Base-by-base conservation (phyloP, 352 stramenopile genomes). In the Phytophthora fragariaefolia region DNA sequence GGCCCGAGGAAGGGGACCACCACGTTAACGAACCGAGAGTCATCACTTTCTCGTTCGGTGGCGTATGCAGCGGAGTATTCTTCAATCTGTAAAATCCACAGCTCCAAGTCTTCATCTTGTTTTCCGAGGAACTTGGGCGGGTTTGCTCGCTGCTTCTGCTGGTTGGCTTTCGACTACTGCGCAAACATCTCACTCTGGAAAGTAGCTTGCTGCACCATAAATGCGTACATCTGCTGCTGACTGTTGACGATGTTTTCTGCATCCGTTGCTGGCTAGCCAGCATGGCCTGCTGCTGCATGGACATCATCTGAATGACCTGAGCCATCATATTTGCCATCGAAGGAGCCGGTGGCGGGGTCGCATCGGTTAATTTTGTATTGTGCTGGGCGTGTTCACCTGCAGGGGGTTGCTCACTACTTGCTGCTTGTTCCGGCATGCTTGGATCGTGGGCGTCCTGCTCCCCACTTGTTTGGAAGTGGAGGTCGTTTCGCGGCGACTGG, bases 1-100 rank as follows among this genome's bases (percentile, higher is more conserved):
- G 58, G 2, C 28, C 58, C 58, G 6, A 68, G 49, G 10, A 58
- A 58, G 0, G 57, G 20, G 1, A 63, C 50, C 10, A 59, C 50
- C 32, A 72, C 55, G 7, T 68, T 43, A 0, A 63, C 42, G 20
- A 56, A 67, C 0, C 57, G 38, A 26, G 48, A 66, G 17, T 52
- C 55, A 6, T 56, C 22, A 12, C 9, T 38, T 1, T 59, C 30
- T 13, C 26, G 45, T 30, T 64, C 46, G 4, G 27, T 26, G 15
- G 46, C 6, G 13, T 51, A 70, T 1, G 24, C 46, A 6, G n/a
- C 24, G 22, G 54, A 58, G 32, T 70, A 47, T 10, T 65, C 53
- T 24, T 65, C 54, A 17, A 58, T 59, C 3, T 54, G 36, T 63
- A 12, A 64, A 8, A 64, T 45, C 53, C 53, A 64, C 24, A 64